Evolutionary conservation across 805 yeast genomes (phyloP), one percentile per base, ranked within the genome.

Genomic region (Starmerella vaccinii): DNA sequence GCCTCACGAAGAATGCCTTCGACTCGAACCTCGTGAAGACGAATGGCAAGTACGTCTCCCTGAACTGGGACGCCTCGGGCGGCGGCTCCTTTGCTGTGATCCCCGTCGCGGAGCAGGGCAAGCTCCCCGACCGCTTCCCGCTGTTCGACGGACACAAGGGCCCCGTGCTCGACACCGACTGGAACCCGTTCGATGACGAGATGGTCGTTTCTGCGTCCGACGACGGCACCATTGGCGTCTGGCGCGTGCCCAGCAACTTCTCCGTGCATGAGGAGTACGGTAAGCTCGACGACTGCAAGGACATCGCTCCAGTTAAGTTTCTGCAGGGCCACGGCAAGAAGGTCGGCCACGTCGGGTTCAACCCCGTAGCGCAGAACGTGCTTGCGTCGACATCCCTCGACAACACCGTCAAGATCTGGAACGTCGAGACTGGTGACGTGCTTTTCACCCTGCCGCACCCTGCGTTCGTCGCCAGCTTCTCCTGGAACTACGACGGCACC

Each of bases 21-120:
- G 99, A 92, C 67, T 84, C 95, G 47, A 90, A 90, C 66, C 73
- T 92, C 57, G 76, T 92, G 58, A 80, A 87, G 61, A 77, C 84
- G 57, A 92, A 92, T 65, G 90, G 96, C 34, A 82, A 83, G 65
- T 92, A 78, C 62, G 68, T 92, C 38, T 75, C 95, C 0, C 82
- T 88, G 57, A 88, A 86, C 65, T 88, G 96, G 95, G 87, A 85
- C 52, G 75, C 96, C 29, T 82, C 95, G 10, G 97, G 97, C 37
- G 97, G 97, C 56, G 99, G 99, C 48, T 94, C 97, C 0, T 89
- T 92, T 71, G 96, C 95, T 1, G 84, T 94, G 12, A 80, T 92
- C 53, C 98, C 98, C 2, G 71, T 86, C 23, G 65, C 66, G 8
- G 96, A 90, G 66, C 81, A 78, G 18, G 97, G 98, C 9, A 92